These are phyloP conservation scores for Aspergillus jensenii DNA, from an alignment of 2,329 filamentous ascomycete genomes.

Conservation along the genomic window DNA sequence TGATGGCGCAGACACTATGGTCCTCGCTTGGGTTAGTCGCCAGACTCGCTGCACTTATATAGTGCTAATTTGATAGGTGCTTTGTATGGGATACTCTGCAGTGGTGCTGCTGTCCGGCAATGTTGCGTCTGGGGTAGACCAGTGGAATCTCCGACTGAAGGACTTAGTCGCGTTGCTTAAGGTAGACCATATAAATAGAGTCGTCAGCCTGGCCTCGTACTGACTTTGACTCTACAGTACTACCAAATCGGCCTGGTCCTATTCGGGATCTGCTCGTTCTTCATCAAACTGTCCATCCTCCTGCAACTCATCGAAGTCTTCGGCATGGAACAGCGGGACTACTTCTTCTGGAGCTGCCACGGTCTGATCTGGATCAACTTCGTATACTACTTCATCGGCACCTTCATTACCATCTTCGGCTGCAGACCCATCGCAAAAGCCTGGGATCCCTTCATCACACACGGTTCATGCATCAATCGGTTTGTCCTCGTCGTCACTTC, in stretches of 20 bases:
- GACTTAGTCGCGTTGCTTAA: background rate
- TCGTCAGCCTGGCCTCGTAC: background rate
- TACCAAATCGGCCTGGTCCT: background rate
- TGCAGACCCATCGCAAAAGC: background rate
- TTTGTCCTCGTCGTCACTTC: background rate
- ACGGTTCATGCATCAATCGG: background rate
- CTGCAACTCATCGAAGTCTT: background rate
- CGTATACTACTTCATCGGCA: background rate
- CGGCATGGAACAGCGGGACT: background rate
- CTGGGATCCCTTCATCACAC: background rate
- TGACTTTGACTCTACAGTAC: background rate
- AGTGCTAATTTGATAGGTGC: background rate
- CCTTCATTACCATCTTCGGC: background rate
- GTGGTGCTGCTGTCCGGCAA: background rate
- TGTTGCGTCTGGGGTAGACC: background rate
- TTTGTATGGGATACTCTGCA: constrained; percentile 3
- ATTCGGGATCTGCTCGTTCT: background rate
- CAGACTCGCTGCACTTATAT: background rate
- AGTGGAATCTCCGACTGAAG: background rate
- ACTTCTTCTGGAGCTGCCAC: background rate
- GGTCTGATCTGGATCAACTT: background rate
- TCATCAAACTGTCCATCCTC: background rate
- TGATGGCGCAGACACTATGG: background rate
- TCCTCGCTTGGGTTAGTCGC: constrained; percentile 4
- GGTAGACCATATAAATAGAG: background rate